Percentiles rank a stretch among this genome's conserved stretches.
Conservation (phyloP, 257 asterid genomes). For the Solanum medicagineum region DNA sequence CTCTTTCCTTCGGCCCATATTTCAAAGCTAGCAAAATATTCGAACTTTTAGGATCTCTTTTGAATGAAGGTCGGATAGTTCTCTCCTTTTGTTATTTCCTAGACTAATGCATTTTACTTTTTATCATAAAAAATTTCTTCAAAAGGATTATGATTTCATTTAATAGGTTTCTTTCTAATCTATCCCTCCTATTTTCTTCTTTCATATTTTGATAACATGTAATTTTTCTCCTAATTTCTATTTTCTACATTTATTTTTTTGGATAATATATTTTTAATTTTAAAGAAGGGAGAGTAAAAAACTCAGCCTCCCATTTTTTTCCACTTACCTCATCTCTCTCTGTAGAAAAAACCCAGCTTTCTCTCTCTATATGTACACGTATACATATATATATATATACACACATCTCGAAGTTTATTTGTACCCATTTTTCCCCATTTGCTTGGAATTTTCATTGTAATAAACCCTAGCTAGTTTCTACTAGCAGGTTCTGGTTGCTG, state of each 20-base stretch:
- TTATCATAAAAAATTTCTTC: background rate
- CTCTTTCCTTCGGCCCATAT: background rate
- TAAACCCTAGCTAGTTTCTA: background rate
- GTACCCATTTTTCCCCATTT: background rate
- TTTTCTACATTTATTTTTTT: no score
- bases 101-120: background rate
- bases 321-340: background rate
- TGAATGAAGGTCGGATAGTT: background rate
- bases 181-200: background rate
- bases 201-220: no score
- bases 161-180: background rate
- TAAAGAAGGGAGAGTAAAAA: background rate
- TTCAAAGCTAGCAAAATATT: background rate
- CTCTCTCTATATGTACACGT: background rate
- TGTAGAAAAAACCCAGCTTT: background rate
- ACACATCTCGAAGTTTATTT: constrained; percentile 6
- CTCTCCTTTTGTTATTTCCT: background rate
- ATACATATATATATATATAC: background rate
- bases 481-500: constrained; percentile 4
- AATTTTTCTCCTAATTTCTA: no score
- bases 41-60: background rate
- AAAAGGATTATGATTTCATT: background rate
- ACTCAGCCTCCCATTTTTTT: background rate
- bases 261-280: no score
- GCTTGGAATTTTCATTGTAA: background rate